phyloP scores from a whole-genome alignment of 139 green algal species.

The Coelastrella sp. region DNA sequence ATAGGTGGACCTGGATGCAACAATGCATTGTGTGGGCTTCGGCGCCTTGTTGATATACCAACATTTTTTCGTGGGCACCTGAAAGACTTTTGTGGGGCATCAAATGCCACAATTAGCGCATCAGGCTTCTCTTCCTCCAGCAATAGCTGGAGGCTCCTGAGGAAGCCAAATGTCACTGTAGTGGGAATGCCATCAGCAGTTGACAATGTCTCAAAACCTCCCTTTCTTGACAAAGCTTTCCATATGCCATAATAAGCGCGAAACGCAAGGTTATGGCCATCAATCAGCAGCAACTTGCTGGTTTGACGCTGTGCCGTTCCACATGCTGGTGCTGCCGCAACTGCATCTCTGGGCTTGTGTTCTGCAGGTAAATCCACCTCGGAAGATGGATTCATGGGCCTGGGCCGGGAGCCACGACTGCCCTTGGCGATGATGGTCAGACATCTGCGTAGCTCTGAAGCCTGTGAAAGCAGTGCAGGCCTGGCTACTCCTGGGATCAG shows the following conservation, averaged over 20 bases:
- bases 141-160: conserved; percentile 15
- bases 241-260: conserved; percentile 16
- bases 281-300: conserved; percentile 31
- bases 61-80: not conserved
- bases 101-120: conserved; percentile 18
- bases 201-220: not conserved
- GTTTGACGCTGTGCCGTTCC: not conserved
- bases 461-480: not conserved
- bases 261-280: conserved; percentile 37
- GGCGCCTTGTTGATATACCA: too few relatives aligned
- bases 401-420: too few relatives aligned
- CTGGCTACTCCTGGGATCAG: not conserved
- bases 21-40: too few relatives aligned
- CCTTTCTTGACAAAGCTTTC: not conserved
- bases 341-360: too few relatives aligned
- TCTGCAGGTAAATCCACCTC: too few relatives aligned
- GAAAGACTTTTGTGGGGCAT: conserved; percentile 20
- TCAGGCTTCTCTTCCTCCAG: conserved; percentile 32
- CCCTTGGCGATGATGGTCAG: too few relatives aligned
- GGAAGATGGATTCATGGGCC: too few relatives aligned
- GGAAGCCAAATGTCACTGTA: conserved; percentile 36
- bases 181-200: conserved; percentile 41
- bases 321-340: too few relatives aligned
- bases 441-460: not conserved
- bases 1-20: too few relatives aligned